Base-by-base conservation (phyloP, 371 early-diverging fungal genomes). In the Saksenaea oblongispora region DNA sequence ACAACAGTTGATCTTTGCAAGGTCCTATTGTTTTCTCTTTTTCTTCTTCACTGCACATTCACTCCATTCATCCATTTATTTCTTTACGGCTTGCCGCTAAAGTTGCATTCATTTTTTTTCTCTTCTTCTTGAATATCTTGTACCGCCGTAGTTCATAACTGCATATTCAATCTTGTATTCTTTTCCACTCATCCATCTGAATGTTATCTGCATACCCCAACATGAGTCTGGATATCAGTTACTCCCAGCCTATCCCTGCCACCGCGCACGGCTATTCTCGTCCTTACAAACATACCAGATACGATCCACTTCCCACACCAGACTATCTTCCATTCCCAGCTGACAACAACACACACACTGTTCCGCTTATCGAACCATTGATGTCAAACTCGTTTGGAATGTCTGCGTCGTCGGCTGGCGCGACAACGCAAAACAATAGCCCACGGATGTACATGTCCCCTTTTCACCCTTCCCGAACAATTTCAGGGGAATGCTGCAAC, bases 1-100 rank as follows among this genome's bases (percentile, higher is more conserved):
- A 39, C 57, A 56, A 55, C 56, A 62, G 64, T 64, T 44, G 69
- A 69, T 69, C 68, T 68, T 68, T 68, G 68, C 15, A 63, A 68
- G 68, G 60, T 68, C 68, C 61, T 65, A 55, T 65, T 54, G 54
- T 59, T 58, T 36, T 15, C n/a, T 41, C 31, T 35, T 24, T 53
- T 18, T 22, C 7, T 54, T 26, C 8, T 18, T 26, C 11, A 5
- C 2, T 39, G 2, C n/a, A 5, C 11, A 39, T 39, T 39, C 51
- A 47, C 27, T 18, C 22, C 51, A n/a, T 22, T 47, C 22, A 18
- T 47, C 22, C 10, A 47, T 10, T 47, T 47, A 10, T 22, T 18
- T 47, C 51, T 47, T 47, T 47, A 47, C 51, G 51, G 51, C 51
- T 8, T 47, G 51, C 51, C 51, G 51, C 22, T 22, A 47, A 47